phyloP scores from a whole-genome alignment of 1,139 yeast genomes.

The Taphrina betulina region DNA sequence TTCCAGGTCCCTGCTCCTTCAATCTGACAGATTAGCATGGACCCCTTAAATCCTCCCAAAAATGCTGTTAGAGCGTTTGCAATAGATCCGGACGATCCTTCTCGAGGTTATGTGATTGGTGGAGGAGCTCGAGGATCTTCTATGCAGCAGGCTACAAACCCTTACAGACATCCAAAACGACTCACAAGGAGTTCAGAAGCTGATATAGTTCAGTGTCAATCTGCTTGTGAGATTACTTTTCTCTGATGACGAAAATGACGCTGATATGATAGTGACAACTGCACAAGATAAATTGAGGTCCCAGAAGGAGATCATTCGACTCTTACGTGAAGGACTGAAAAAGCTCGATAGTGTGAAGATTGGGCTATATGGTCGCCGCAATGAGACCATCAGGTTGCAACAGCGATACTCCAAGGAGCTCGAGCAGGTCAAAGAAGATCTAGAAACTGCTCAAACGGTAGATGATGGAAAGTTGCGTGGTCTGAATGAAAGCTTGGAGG shows the following conservation, averaged over 20 bases:
- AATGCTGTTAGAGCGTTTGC: slow-evolving; percentile 55
- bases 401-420: slow-evolving; percentile 10
- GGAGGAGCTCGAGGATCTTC: slow-evolving; percentile 48
- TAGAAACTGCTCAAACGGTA: slow-evolving; percentile 14
- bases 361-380: slow-evolving; percentile 3
- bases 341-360: slow-evolving; percentile 1
- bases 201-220: slow-evolving; percentile 31
- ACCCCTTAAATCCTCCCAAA: slow-evolving; percentile 40
- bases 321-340: slow-evolving; percentile 3
- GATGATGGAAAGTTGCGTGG: slow-evolving; percentile 29
- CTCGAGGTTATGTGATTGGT: slow-evolving; percentile 46
- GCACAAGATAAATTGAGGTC: slow-evolving; percentile 12
- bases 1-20: too few species aligned
- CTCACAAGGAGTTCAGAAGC: slow-evolving; percentile 37
- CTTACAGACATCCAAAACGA: slow-evolving; percentile 40
- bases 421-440: slow-evolving; percentile 15
- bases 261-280: slow-evolving; percentile 2
- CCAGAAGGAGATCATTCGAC: not conserved
- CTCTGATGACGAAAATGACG: too few species aligned
- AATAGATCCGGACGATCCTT: slow-evolving; percentile 45
- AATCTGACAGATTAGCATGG: too few species aligned
- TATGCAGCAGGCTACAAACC: slow-evolving; percentile 61
- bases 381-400: slow-evolving; percentile 3
- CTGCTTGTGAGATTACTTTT: too few species aligned
- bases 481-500: slow-evolving; percentile 16